Percentiles rank a stretch among this genome's conserved stretches.
Conservation (phyloP, 257 asterid genomes). For the Plantago ovata region DNA sequence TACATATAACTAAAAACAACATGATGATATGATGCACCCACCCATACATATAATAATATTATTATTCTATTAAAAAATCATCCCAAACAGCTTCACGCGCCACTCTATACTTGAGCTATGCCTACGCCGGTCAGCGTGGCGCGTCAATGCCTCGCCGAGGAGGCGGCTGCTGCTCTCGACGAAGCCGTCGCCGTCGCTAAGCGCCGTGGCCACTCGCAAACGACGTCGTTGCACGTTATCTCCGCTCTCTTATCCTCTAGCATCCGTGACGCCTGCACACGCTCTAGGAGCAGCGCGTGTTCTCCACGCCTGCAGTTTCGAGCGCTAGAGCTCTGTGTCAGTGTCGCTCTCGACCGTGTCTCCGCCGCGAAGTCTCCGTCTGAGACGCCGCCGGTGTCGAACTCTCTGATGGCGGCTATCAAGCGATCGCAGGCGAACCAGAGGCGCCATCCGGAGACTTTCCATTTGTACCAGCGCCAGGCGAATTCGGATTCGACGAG, state of each 20-base stretch:
- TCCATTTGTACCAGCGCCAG: conserved; percentile 75
- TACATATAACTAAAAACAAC: too few relatives aligned
- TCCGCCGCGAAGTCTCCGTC: conserved; percentile 43
- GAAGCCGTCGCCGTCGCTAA: conserved; percentile 80
- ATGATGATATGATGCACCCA: too few relatives aligned
- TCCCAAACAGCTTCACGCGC: too few relatives aligned
- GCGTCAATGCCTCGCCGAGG: conserved; percentile 78
- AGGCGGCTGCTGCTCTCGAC: conserved; percentile 69
- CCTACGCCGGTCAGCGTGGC: conserved; percentile 95
- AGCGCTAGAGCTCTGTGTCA: conserved; percentile 70
- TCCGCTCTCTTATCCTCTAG: conserved; percentile 67
- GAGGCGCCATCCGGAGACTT: conserved; percentile 91
- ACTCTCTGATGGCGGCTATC: conserved; percentile 93
- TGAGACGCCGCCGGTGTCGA: conserved; percentile 66
- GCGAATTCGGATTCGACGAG: conserved; percentile 35
- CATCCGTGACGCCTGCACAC: conserved; percentile 78
- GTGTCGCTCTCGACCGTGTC: conserved; percentile 74
- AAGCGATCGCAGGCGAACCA: conserved; percentile 94
- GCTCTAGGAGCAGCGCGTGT: conserved; percentile 67
- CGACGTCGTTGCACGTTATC: conserved; percentile 80
- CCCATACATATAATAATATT: too few relatives aligned
- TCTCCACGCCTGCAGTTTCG: conserved; percentile 77
- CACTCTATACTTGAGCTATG: conserved; percentile 45
- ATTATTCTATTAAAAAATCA: too few relatives aligned
- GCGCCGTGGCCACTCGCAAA: conserved; percentile 84